Percentiles rank a stretch among this genome's conserved stretches.
These are phyloP conservation scores for Rhodotorula sp. DNA, from an alignment of 1,284 basidiomycete genomes.

Conservation along the genomic window DNA sequence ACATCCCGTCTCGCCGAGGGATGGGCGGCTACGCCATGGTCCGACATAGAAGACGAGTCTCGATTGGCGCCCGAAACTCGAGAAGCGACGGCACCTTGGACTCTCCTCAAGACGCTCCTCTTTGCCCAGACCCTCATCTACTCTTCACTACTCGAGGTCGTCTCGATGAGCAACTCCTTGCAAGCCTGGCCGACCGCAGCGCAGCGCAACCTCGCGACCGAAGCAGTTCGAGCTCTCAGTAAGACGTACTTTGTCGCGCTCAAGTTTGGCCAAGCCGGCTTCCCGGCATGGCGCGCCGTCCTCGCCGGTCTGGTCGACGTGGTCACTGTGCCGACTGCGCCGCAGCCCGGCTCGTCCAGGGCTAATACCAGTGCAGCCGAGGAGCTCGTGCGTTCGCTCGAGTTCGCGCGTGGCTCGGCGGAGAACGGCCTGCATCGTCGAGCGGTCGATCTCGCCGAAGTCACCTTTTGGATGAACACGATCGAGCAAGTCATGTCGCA, in stretches of 20 bases:
- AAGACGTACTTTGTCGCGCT: conserved; percentile 41
- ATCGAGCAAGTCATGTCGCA: conserved; percentile 39
- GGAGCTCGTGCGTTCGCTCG: conserved; percentile 25
- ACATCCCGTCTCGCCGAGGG: conserved; percentile 15
- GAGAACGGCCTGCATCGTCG: conserved; percentile 13
- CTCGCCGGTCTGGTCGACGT: conserved; percentile 42
- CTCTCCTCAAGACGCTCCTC: conserved; percentile 42
- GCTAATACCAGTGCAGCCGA: conserved; percentile 12
- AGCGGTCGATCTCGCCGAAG: conserved; percentile 27
- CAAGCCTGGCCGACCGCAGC: conserved; percentile 12
- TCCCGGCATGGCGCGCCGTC: conserved; percentile 41
- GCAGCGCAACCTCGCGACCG: conserved; percentile 32
- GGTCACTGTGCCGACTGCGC: not conserved
- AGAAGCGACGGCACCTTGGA: conserved; percentile 37
- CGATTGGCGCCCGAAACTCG: conserved; percentile 31
- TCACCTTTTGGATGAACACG: conserved; percentile 42
- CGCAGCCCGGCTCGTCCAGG: not conserved
- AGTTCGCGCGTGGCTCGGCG: conserved; percentile 3
- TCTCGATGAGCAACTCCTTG: conserved; percentile 1
- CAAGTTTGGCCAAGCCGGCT: conserved; percentile 40
- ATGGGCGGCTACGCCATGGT: conserved; percentile 38
- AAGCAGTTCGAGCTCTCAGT: conserved; percentile 34
- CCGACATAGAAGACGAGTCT: conserved; percentile 25
- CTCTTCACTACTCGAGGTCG: conserved; percentile 39
- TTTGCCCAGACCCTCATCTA: conserved; percentile 42